A percentile compares a stretch with the other conserved stretches of the same genome.
Evolutionary conservation across 768 basidiomycete species (phyloP).

Genomic region (Boletus vermiculosoides): DNA sequence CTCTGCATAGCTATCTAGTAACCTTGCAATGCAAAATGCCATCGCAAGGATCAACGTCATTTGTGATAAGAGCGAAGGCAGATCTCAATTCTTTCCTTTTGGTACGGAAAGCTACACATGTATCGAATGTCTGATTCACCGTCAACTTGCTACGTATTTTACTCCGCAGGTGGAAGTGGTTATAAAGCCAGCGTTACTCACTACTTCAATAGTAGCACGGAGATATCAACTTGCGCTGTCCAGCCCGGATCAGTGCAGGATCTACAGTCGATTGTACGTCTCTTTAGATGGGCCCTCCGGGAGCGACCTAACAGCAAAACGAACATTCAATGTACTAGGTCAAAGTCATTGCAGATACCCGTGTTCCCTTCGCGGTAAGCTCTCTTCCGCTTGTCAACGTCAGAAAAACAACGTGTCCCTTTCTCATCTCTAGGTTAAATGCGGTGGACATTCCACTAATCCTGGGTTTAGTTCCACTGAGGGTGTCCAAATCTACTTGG

Average conservation of each 20-base stretch:
- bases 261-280: constrained; percentile 6
- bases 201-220: constrained; percentile 11
- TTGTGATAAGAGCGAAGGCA: constrained; percentile 3
- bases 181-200: constrained; percentile 12
- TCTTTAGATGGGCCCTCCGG: too few relatives aligned
- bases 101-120: background rate
- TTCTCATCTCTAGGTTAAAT: constrained; percentile 28
- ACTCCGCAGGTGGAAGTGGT: constrained; percentile 8
- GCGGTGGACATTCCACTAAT: constrained; percentile 32
- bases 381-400: background rate
- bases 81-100: constrained; percentile 10
- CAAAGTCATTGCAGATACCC: constrained; percentile 3
- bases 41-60: background rate
- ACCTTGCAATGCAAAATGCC: background rate
- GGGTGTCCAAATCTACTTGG: constrained; percentile 31
- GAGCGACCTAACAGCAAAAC: too few relatives aligned
- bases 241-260: constrained; percentile 12
- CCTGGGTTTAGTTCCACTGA: constrained; percentile 33
- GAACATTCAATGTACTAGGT: constrained; percentile 4
- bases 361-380: constrained; percentile 14
- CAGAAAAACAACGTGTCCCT: background rate
- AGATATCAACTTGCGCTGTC: constrained; percentile 6
- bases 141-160: background rate
- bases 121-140: background rate
- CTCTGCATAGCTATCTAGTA: background rate